Conservation (phyloP, 257 asterid genomes). For the Osmanthus fragrans region DNA sequence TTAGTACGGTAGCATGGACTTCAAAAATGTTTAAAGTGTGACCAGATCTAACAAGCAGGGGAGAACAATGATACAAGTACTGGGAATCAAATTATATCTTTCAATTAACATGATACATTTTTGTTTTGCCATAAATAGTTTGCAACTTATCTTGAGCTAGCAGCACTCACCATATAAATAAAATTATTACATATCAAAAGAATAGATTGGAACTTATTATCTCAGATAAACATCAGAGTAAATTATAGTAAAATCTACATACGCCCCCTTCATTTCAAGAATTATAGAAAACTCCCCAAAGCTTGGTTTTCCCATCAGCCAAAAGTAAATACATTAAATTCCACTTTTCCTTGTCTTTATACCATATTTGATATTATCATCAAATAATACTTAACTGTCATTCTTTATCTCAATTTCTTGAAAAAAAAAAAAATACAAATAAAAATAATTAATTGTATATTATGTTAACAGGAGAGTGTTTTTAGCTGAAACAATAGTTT, state of each 20-base stretch:
- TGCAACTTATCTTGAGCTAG: not conserved
- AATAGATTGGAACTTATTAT: not conserved
- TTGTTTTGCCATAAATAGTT: not conserved
- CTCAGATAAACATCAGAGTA: not conserved
- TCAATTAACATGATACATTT: not conserved
- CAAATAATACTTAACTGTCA: not conserved
- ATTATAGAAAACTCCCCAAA: not conserved
- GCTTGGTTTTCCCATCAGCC: not conserved
- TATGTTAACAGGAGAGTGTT: not conserved
- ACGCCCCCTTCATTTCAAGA: not conserved
- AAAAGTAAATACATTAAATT: no score
- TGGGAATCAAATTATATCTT: not conserved
- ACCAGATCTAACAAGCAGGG: not conserved
- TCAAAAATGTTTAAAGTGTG: not conserved
- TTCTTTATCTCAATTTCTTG: not conserved
- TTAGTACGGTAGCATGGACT: not conserved
- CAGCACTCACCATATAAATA: not conserved
- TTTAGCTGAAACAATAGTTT: not conserved
- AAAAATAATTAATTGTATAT: no score
- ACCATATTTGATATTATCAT: not conserved
- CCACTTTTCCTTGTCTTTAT: not conserved
- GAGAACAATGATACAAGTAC: not conserved
- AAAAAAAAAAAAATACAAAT: no score
- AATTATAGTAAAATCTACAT: no score
- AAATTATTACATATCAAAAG: not conserved